A percentile compares a stretch with the other conserved stretches of the same genome.
phyloP scores from a whole-genome alignment of 805 yeast genomes.

The Brettanomyces bruxellensis region DNA sequence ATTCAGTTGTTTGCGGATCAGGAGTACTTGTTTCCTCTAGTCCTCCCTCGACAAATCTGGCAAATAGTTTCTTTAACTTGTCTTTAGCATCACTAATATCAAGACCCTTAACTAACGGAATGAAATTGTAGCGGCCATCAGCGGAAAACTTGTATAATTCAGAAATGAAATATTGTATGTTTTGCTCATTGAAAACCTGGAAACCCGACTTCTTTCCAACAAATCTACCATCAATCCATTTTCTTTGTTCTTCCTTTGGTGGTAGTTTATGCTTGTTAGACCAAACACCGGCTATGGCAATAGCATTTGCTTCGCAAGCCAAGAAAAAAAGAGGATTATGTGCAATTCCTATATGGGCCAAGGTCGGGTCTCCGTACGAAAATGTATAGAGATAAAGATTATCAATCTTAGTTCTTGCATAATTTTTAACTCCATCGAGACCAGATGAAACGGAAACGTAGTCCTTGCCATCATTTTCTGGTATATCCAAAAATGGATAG shows the following conservation, averaged over 20 bases:
- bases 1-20: no score
- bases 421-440: constrained; percentile 11
- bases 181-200: constrained; percentile 8
- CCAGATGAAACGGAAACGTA: constrained; percentile 26
- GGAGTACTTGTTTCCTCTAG: neutral
- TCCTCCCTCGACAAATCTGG: constrained; percentile 7
- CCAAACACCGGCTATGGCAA: constrained; percentile 51
- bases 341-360: constrained; percentile 31
- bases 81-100: constrained; percentile 4
- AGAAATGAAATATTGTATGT: constrained; percentile 7
- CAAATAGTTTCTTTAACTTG: constrained; percentile 6
- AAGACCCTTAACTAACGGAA: constrained; percentile 1
- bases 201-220: constrained; percentile 8
- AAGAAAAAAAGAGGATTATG: constrained; percentile 37
- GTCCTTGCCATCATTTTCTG: constrained; percentile 12
- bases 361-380: constrained; percentile 31
- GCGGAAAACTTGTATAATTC: constrained; percentile 6
- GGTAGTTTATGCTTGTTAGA: constrained; percentile 33
- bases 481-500: constrained; percentile 29
- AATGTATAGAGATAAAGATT: constrained; percentile 26
- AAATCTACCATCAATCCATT: constrained; percentile 10
- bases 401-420: constrained; percentile 13
- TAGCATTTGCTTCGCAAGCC: constrained; percentile 39
- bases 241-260: constrained; percentile 12
- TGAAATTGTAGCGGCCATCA: constrained; percentile 5